Base-by-base conservation (phyloP, 2,329 filamentous ascomycete species). In the Claviceps quebecensis region DNA sequence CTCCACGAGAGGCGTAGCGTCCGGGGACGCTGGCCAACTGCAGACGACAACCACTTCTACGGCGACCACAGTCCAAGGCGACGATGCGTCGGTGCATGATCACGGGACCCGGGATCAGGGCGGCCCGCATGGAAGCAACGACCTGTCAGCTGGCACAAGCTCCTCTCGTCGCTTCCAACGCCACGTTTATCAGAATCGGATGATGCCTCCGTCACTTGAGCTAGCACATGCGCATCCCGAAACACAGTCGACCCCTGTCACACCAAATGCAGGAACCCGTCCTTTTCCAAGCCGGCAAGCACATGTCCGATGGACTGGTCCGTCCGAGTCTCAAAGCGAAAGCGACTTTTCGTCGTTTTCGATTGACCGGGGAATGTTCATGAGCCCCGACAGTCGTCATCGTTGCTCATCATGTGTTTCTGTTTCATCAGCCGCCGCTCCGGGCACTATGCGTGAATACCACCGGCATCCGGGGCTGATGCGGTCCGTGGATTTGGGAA, bases 381-480 rank as follows among this genome's bases (percentile, higher is more conserved):
- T 72, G 22, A 79, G 71, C 49, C 68, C 72, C 9, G 81, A 87
- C 60, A 81, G 83, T 56, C 81, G 84, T 54, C 77, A 86, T 1
- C 80, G 78, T 56, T 72, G 2, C 78, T 77, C 4, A 59, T 87
- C 26, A 85, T 76, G 61, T 78, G 74, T 47, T 7, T 49, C 52
- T 78, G 74, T 47, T 7, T 49, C 52, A 8, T 11, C 38, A 4
- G 73, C 80, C 1, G 69, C 76, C 22, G 84, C 77, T 1, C 74
- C 81, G 3, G 85, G 84, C 52, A 80, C 62, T 63, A 73, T 72
- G 57, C 80, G 72, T 59, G 55, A 57, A 46, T 77, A 62, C 2
- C 45, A 48, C 56, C 74, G 58, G 53, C 72, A 62, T 57, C 73
- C 65, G 8, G 72, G 73, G 11, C 69, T 75, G 16, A 68, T 74